Percentiles rank a stretch among this genome's conserved stretches.
Conservation (phyloP, 108 stramenopile genomes). For the Licmophora abbreviata region DNA sequence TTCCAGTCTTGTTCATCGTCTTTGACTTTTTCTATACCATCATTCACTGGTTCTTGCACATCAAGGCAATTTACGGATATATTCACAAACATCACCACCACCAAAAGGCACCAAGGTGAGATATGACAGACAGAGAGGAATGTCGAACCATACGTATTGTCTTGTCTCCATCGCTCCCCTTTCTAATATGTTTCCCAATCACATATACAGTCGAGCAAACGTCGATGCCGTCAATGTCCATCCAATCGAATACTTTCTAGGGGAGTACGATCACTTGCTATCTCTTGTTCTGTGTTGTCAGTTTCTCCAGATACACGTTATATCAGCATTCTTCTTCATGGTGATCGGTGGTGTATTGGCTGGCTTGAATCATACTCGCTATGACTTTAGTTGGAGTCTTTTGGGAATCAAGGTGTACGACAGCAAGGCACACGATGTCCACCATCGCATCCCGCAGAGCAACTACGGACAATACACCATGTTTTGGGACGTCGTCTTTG, state of each 20-base stretch:
- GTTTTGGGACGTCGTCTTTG: conserved; percentile 91
- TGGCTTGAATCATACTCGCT: conserved; percentile 94
- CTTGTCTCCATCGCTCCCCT: too few species aligned
- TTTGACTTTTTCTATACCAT: conserved; percentile 95
- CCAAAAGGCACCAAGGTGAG: conserved; percentile 81
- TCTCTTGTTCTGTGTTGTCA: conserved; percentile 58
- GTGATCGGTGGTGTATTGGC: conserved; percentile 82
- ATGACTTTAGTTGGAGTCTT: conserved; percentile 51
- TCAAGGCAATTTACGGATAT: conserved; percentile 75
- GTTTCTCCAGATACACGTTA: conserved; percentile 48
- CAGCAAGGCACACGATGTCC: conserved; percentile 92
- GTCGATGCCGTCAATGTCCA: conserved; percentile 98
- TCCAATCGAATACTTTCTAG: conserved; percentile 93
- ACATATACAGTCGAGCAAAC: conserved; percentile 76
- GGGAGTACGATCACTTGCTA: conserved; percentile 94
- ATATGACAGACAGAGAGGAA: neutral
- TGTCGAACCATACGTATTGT: neutral
- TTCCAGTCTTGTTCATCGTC: conserved; percentile 76
- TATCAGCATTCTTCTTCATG: conserved; percentile 50
- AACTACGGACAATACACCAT: conserved; percentile 98
- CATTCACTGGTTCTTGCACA: conserved; percentile 87
- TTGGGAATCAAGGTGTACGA: conserved; percentile 61
- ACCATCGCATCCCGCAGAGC: conserved; percentile 92
- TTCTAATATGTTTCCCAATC: too few species aligned
- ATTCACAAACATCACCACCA: conserved; percentile 98